Percentiles rank a stretch among this genome's conserved stretches.
Conservation (phyloP, 257 asterid species). For the Jacaranda copaia region DNA sequence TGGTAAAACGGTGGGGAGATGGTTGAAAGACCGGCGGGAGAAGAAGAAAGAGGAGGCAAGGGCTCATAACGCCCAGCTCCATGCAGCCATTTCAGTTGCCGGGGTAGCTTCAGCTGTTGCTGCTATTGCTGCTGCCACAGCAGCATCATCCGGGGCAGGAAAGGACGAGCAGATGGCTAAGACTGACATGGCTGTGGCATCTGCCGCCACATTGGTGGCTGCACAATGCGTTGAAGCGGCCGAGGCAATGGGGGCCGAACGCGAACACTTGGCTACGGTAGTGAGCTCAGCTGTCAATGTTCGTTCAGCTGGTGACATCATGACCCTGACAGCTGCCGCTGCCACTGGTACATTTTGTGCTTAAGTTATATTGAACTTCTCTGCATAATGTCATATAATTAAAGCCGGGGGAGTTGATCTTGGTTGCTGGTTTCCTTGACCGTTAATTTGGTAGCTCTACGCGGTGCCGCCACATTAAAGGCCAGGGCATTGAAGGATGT, state of each 20-base stretch:
- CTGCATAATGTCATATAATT: background rate
- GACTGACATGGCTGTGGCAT: conserved; percentile 95
- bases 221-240: conserved; percentile 99
- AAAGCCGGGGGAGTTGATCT: background rate
- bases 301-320: conserved; percentile 89
- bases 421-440: background rate
- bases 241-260: conserved; percentile 96
- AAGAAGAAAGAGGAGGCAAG: conserved; percentile 95
- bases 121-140: conserved; percentile 96
- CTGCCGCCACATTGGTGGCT: conserved; percentile 96
- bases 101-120: conserved; percentile 98
- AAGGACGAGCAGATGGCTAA: conserved; percentile 87
- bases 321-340: conserved; percentile 97
- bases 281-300: conserved; percentile 97
- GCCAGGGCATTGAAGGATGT: conserved; percentile 94
- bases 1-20: conserved; percentile 89
- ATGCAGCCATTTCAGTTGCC: conserved; percentile 95
- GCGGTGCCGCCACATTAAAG: conserved; percentile 92
- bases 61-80: conserved; percentile 91
- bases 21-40: conserved; percentile 96
- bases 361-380: background rate
- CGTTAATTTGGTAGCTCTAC: conserved; percentile 58
- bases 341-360: conserved; percentile 70
- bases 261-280: conserved; percentile 78
- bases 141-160: conserved; percentile 70